These are phyloP conservation scores for Cicer cuneatum DNA, from an alignment of 306 rosid genomes.

Conservation along the genomic window DNA sequence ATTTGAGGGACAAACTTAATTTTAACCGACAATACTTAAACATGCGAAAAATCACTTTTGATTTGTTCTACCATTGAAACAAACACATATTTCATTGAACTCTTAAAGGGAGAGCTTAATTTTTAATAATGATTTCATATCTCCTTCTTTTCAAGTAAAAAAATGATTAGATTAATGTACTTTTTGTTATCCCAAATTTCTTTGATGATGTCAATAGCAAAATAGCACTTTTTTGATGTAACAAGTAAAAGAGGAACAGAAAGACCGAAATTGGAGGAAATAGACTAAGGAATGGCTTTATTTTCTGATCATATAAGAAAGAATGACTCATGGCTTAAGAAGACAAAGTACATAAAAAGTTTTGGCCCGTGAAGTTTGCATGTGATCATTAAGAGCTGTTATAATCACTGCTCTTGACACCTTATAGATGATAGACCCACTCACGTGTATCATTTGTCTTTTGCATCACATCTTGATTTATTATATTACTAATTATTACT, in stretches of 20 bases:
- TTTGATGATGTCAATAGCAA: slow-evolving; percentile 22
- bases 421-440: slow-evolving; percentile 71
- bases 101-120: not conserved
- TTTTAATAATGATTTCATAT: slow-evolving; percentile 4
- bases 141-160: not conserved
- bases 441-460: slow-evolving; percentile 72
- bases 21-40: too few relatives aligned
- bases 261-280: slow-evolving; percentile 29
- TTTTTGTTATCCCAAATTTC: not conserved
- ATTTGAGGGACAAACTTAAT: not conserved
- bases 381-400: slow-evolving; percentile 91
- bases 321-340: slow-evolving; percentile 52
- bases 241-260: slow-evolving; percentile 17
- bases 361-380: slow-evolving; percentile 97
- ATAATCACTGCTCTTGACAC: slow-evolving; percentile 84
- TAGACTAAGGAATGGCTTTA: slow-evolving; percentile 20
- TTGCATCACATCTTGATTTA: slow-evolving; percentile 52
- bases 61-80: not conserved
- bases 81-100: not conserved
- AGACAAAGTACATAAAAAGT: slow-evolving; percentile 61
- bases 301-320: slow-evolving; percentile 44
- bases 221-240: slow-evolving; percentile 21
- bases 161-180: not conserved
- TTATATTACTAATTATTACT: slow-evolving; percentile 35
- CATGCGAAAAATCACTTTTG: too few relatives aligned